phyloP scores from a whole-genome alignment of 2,329 filamentous ascomycete genomes.

The Neonectria neomacrospora region DNA sequence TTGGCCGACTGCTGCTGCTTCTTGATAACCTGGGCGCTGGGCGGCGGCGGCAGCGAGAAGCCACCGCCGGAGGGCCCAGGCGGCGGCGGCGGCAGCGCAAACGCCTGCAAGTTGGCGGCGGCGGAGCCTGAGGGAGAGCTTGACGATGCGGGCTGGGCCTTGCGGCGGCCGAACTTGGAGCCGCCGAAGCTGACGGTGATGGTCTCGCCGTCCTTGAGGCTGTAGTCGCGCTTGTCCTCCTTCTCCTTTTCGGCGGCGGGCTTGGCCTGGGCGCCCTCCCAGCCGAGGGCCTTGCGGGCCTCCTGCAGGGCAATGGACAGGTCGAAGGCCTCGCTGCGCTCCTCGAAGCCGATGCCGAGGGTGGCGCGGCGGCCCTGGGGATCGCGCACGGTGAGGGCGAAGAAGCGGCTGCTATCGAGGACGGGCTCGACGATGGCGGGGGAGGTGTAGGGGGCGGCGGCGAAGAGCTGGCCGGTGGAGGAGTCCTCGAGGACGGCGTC shows the following conservation, averaged over 20 bases:
- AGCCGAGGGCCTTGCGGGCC: slow-evolving; percentile 74
- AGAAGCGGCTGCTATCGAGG: slow-evolving; percentile 84
- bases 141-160: slow-evolving; percentile 46
- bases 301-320: slow-evolving; percentile 85
- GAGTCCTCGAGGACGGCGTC: slow-evolving; percentile 85
- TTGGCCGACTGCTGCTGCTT: slow-evolving; percentile 65
- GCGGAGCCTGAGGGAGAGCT: slow-evolving; percentile 27
- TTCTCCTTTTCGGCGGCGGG: slow-evolving; percentile 50
- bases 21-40: slow-evolving; percentile 70
- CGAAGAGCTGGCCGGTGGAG: slow-evolving; percentile 78
- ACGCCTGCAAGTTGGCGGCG: slow-evolving; percentile 59
- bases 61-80: slow-evolving; percentile 53
- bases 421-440: slow-evolving; percentile 77
- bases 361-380: slow-evolving; percentile 80
- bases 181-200: slow-evolving; percentile 82
- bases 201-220: slow-evolving; percentile 88
- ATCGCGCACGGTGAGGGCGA: slow-evolving; percentile 83
- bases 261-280: slow-evolving; percentile 59
- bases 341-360: slow-evolving; percentile 88
- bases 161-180: slow-evolving; percentile 62
- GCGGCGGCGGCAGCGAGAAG: slow-evolving; percentile 73
- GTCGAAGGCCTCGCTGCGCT: slow-evolving; percentile 86
- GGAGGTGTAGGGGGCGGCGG: slow-evolving; percentile 81
- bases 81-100: slow-evolving; percentile 81
- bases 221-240: slow-evolving; percentile 70